A percentile compares a stretch with the other conserved stretches of the same genome.
phyloP scores from a whole-genome alignment of 108 stramenopile genomes.

The Pseudonitzschia pungens region DNA sequence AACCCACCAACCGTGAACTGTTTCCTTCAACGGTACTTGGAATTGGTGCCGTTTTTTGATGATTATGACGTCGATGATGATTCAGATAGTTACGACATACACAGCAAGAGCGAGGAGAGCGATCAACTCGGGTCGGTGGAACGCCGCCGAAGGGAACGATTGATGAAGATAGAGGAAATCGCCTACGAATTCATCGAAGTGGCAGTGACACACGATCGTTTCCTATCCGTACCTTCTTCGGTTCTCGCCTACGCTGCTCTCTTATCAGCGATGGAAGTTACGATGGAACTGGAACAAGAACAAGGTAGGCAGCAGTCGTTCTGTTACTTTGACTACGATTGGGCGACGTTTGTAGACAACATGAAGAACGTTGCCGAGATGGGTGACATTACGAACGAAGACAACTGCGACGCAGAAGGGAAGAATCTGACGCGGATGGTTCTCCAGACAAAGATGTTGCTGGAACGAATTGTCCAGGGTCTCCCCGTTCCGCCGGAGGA shows the following conservation, averaged over 20 bases:
- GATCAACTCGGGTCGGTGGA: background rate
- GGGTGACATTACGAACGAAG: constrained; percentile 5
- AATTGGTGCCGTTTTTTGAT: constrained; percentile 13
- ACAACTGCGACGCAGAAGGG: background rate
- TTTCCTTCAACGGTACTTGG: constrained; percentile 29
- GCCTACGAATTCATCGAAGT: constrained; percentile 22
- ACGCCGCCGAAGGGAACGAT: background rate
- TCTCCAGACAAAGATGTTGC: constrained; percentile 4
- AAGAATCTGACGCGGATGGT: background rate
- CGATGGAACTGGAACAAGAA: background rate
- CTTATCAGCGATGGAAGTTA: constrained; percentile 14
- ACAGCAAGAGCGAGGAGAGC: background rate
- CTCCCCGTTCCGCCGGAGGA: constrained; percentile 2
- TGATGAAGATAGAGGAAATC: background rate
- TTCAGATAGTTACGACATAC: too few relatives aligned
- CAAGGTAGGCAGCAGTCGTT: background rate
- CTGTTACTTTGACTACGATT: background rate
- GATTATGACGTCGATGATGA: background rate
- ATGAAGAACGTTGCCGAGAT: constrained; percentile 7
- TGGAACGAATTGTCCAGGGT: constrained; percentile 9
- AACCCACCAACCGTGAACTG: constrained; percentile 30
- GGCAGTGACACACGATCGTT: constrained; percentile 19
- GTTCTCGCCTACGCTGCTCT: constrained; percentile 23
- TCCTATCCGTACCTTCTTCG: constrained; percentile 12
- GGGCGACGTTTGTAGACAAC: background rate